Base-by-base conservation (phyloP, 2,329 filamentous ascomycete species). In the Neocucurbitaria cava region DNA sequence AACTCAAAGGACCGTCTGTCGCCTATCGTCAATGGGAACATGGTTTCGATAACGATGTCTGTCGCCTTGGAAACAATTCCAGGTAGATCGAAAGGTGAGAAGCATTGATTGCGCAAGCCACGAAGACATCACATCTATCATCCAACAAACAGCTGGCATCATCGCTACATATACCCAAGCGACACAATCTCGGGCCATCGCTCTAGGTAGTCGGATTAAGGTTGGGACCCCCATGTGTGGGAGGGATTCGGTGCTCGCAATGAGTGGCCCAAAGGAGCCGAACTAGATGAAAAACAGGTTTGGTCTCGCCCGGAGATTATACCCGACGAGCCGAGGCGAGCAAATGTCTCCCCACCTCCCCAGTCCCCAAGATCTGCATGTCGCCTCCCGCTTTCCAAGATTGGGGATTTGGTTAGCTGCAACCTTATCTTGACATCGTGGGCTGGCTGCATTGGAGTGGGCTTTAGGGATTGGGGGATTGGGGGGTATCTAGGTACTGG, bases 301-400 rank as follows among this genome's bases (percentile, higher is more conserved):
- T 62, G 52, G 58, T 56, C 39, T 62, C 59, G 59, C 42, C 57
- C 59, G 57, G 44, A 49, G 18, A 35, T 13, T 56, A 39, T 10
- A 33, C 47, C 47, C 60, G 60, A 61, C 52, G 46, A 58, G 50
- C 60, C 60, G 60, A 58, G 5, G 23, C 43, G 43, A n/a, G n/a
- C n/a, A n/a, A n/a, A n/a, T n/a, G n/a, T n/a, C n/a, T n/a, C 30
- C 20, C 31, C 23, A 18, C 36, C 28, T 52, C 36, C 43, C 23
- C 35, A 35, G 36, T 10, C 10, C 21, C 13, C 21, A 21, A 26
- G 44, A 47, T 38, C 35, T 49, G 45, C 45, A 39, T 35, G 35
- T 20, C 23, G 36, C 43, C 20, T 15, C 20, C 15, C 13, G 36
- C 36, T 21, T 23, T 18, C 18, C 21, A 24, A 21, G 7, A 15